phyloP scores from a whole-genome alignment of 2,329 filamentous ascomycete species.

The Aspergillus carbonarius region DNA sequence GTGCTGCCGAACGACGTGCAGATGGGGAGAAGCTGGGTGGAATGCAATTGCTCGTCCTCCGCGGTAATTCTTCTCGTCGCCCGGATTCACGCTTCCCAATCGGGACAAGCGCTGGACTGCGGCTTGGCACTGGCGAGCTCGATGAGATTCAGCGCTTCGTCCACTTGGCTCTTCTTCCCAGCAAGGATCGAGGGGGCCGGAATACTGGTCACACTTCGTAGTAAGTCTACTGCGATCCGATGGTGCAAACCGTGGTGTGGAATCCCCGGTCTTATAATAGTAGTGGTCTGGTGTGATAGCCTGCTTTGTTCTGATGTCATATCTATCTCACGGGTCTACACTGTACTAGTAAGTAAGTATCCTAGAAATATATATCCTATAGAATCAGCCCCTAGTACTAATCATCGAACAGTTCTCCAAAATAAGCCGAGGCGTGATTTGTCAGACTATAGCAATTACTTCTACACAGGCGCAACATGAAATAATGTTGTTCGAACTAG shows the following conservation, averaged over 20 bases:
- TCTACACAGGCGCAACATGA: neutral
- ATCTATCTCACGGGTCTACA: neutral
- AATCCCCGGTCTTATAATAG: neutral
- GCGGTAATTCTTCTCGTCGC: slow-evolving; percentile 18
- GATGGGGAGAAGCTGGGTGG: slow-evolving; percentile 7
- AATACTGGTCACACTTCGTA: neutral
- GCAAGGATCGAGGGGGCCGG: neutral
- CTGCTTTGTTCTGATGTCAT: slow-evolving; percentile 2
- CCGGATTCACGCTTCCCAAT: slow-evolving; percentile 20
- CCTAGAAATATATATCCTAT: too few species aligned
- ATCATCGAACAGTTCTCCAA: too few species aligned
- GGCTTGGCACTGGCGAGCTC: slow-evolving; percentile 12
- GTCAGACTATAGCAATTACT: neutral
- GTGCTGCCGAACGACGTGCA: slow-evolving; percentile 8
- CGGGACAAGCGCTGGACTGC: slow-evolving; percentile 16
- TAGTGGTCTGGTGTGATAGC: neutral
- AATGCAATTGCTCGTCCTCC: slow-evolving; percentile 11
- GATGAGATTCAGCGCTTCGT: neutral
- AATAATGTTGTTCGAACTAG: neutral
- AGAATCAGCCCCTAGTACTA: too few species aligned
- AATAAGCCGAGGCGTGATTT: too few species aligned
- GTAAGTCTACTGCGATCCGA: neutral
- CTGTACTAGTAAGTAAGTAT: neutral
- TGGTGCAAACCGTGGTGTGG: too few species aligned
- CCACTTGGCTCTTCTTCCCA: neutral